Evolutionary conservation across 202 grass and related monocot species (phyloP).

Genomic region (Zoysia matrella): DNA sequence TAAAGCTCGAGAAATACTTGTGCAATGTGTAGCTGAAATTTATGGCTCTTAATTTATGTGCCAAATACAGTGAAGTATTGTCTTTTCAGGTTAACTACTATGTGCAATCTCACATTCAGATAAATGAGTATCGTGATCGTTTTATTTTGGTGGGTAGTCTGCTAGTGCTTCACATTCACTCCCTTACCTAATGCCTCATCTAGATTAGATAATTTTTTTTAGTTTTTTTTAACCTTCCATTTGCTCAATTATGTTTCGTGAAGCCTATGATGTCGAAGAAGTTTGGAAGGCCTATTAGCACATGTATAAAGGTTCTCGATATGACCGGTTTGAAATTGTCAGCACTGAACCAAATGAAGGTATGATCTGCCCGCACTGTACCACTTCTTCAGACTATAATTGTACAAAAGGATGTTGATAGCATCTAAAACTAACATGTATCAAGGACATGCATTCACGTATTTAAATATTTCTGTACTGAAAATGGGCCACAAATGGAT

Average conservation of each 20-base stretch:
- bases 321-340: conserved; percentile 96
- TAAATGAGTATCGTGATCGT: conserved; percentile 89
- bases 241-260: conserved; percentile 37
- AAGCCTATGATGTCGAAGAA: conserved; percentile 73
- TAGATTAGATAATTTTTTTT: not conserved
- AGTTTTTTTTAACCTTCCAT: conserved; percentile 25
- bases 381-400: conserved; percentile 10
- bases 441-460: not conserved
- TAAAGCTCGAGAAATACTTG: not conserved
- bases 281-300: conserved; percentile 68
- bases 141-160: conserved; percentile 76
- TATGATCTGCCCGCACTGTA: conserved; percentile 18
- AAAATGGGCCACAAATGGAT: not conserved
- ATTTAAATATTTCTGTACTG: conserved; percentile 18
- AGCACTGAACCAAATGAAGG: conserved; percentile 88
- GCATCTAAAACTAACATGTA: not conserved
- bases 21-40: not conserved
- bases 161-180: conserved; percentile 17
- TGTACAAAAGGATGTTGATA: not conserved
- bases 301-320: conserved; percentile 93
- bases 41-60: not conserved
- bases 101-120: conserved; percentile 97
- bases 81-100: conserved; percentile 87
- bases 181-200: not conserved
- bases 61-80: conserved; percentile 20